Evolutionary conservation across 306 rosid species (phyloP).

Genomic region (Vicia faba): DNA sequence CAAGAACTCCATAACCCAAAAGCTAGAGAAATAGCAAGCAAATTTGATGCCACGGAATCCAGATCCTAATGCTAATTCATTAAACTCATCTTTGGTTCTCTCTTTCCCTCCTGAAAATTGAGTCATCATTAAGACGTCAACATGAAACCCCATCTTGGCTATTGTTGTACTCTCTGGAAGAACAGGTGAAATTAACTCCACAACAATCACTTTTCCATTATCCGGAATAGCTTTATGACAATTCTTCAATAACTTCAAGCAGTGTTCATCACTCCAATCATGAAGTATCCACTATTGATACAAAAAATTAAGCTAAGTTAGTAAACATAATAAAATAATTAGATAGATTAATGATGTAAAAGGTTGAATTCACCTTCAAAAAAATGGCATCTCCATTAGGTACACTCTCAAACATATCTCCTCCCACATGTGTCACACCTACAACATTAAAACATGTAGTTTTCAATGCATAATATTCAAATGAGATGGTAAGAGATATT

Average conservation of each 20-base stretch:
- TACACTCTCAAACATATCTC: conserved; percentile 54
- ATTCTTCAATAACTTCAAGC: conserved; percentile 45
- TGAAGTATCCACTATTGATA: conserved; percentile 43
- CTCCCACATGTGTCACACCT: conserved; percentile 48
- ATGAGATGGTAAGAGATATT: not conserved
- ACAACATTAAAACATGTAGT: not conserved
- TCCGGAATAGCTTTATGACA: conserved; percentile 41
- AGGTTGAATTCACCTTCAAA: conserved; percentile 40
- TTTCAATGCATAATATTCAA: not conserved
- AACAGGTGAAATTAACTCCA: conserved; percentile 32
- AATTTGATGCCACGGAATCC: conserved; percentile 41
- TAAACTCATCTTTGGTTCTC: conserved; percentile 36
- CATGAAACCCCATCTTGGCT: not conserved
- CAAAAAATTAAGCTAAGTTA: not conserved
- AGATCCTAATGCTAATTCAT: conserved; percentile 35
- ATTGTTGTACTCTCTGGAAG: not conserved
- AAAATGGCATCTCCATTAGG: conserved; percentile 46
- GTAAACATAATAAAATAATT: not conserved
- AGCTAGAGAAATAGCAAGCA: not conserved
- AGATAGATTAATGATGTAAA: not conserved
- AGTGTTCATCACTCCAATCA: conserved; percentile 45
- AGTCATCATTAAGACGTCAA: conserved; percentile 41
- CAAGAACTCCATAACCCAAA: conserved; percentile 42
- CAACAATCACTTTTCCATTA: conserved; percentile 48
- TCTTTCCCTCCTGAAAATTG: conserved; percentile 51